These are phyloP conservation scores for Coccomyxa subellipsoidea DNA, from an alignment of 163 green algal genomes.

Conservation along the genomic window DNA sequence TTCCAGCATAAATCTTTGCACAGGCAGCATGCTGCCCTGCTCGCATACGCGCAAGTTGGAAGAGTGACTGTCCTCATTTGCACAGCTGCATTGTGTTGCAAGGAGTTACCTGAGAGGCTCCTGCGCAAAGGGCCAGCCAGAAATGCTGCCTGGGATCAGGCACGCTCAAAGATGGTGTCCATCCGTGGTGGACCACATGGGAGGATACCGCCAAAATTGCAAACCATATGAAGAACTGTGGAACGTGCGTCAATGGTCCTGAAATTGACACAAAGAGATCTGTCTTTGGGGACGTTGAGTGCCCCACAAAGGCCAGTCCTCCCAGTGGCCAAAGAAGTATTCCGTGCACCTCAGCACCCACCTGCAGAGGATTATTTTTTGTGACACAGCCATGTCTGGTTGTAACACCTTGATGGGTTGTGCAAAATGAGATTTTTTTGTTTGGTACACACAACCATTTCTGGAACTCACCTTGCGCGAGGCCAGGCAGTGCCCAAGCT, in stretches of 20 bases:
- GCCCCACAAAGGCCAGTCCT: conserved; percentile 65
- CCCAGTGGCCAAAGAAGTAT: conserved; percentile 78
- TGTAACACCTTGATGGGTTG: not conserved
- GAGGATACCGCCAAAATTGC: not conserved
- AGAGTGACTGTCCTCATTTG: no score
- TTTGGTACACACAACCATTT: no score
- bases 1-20: no score
- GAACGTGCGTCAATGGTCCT: conserved; percentile 72
- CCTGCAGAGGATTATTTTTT: not conserved
- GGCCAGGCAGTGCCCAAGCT: conserved; percentile 66
- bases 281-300: conserved; percentile 41
- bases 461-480: conserved; percentile 12
- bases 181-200: not conserved
- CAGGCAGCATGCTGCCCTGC: no score
- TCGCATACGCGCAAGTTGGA: no score
- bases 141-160: conserved; percentile 13
- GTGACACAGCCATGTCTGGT: not conserved
- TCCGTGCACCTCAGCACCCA: conserved; percentile 44
- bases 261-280: conserved; percentile 67
- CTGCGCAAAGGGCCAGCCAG: conserved; percentile 24
- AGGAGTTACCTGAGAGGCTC: conserved; percentile 21
- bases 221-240: conserved; percentile 21
- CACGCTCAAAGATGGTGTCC: not conserved
- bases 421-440: not conserved
- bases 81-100: not conserved